These are phyloP conservation scores for Leptographium radiaticola DNA, from an alignment of 2,329 filamentous ascomycete species.

Conservation along the genomic window DNA sequence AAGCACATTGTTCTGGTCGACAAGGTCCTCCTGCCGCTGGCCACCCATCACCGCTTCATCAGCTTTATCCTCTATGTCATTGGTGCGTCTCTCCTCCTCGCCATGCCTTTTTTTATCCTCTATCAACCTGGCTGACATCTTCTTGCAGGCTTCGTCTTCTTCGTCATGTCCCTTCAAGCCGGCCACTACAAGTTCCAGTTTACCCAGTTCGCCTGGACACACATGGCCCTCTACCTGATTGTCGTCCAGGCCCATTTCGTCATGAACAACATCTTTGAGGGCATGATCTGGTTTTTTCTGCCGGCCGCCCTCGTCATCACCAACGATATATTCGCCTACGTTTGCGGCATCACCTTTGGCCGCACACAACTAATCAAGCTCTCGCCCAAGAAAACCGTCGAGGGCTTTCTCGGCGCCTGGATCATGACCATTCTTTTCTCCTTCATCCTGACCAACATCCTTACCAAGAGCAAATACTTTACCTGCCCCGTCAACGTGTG, in stretches of 20 bases:
- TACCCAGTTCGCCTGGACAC: slow-evolving; percentile 97
- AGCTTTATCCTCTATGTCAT: slow-evolving; percentile 97
- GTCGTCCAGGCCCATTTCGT: slow-evolving; percentile 97
- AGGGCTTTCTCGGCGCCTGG: slow-evolving; percentile 95
- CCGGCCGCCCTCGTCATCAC: slow-evolving; percentile 91
- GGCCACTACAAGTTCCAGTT: slow-evolving; percentile 98
- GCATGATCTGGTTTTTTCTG: slow-evolving; percentile 99
- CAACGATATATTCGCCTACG: slow-evolving; percentile 97
- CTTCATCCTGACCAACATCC: slow-evolving; percentile 64
- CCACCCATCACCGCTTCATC: slow-evolving; percentile 96
- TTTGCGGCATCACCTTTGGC: slow-evolving; percentile 94
- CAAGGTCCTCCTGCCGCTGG: slow-evolving; percentile 79
- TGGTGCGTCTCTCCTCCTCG: slow-evolving; percentile 37
- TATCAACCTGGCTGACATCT: slow-evolving; percentile 16
- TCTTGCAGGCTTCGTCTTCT: slow-evolving; percentile 80
- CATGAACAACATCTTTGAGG: slow-evolving; percentile 99
- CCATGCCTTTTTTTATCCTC: background rate
- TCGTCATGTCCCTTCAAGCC: slow-evolving; percentile 86
- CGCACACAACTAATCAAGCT: slow-evolving; percentile 95
- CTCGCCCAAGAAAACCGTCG: slow-evolving; percentile 97
- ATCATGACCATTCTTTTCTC: slow-evolving; percentile 85
- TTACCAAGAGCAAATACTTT: slow-evolving; percentile 91
- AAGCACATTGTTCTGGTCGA: slow-evolving; percentile 97
- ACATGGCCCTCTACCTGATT: slow-evolving; percentile 97
- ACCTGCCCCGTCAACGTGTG: slow-evolving; percentile 86